Base-by-base conservation (phyloP, 176 grass and related monocot species). In the Musa itinerans region DNA sequence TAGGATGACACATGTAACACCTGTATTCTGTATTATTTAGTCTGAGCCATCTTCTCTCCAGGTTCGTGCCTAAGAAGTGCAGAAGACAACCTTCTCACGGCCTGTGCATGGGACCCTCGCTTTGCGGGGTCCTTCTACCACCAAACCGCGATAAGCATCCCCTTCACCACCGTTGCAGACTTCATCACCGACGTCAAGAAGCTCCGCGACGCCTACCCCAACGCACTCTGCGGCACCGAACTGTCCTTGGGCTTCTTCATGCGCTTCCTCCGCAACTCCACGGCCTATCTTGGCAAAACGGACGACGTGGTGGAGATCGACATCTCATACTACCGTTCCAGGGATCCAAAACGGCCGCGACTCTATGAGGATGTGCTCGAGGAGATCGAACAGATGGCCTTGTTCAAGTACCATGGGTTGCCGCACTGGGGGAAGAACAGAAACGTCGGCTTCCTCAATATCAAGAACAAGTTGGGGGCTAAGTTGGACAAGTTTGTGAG, bases 351-450 rank as follows among this genome's bases (percentile, higher is more conserved):
- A 23, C 43, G 9, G 48, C 87, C 91, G 23, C 68, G 85, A 25
- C 77, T 86, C 11, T 15, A 83, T 48, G 80, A 69, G 19, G 87
- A 75, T 52, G 88, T 69, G 66, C 4, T 86, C 9, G 85, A 90
- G 64, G 89, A 92, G 83, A 27, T 92, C 1, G 83, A 81, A 80
- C 89, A 92, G 78, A 88, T 92, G 83, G 85, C 80, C 21, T 63
- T 88, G 62, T 58, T 74, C 72, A 91, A 85, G 80, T 91, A 91
- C 55, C 51, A 54, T n/a, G 89, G 85, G 12, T 10, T 91, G 10
- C 89, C 89, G 2, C 85, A 91, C 69, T 88, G 89, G 89, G 89
- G 89, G 0, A 91, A 91, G 89, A 91, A 91, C 77, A 86, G 70
- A 59, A 87, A 87, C 59, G 52, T 84, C 1, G 85, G 82, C 7